A percentile compares a stretch with the other conserved stretches of the same genome.
These are phyloP conservation scores for Cladorrhinum sp. DNA, from an alignment of 2,329 filamentous ascomycete species.

Conservation along the genomic window DNA sequence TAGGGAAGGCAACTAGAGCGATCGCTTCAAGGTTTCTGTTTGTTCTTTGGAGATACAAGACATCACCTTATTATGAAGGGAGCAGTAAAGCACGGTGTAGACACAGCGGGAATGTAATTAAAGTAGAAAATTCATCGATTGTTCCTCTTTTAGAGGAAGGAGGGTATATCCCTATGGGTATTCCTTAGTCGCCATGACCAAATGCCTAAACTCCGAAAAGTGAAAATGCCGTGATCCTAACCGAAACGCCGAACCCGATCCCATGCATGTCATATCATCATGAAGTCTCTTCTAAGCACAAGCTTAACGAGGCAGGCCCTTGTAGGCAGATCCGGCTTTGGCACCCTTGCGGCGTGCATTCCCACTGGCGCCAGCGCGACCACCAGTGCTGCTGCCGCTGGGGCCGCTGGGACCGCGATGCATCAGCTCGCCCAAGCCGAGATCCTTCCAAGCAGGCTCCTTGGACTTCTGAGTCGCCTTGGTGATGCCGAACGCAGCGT, in stretches of 20 bases:
- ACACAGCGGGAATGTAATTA: background rate
- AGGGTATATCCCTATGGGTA: background rate
- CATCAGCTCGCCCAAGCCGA: conserved; percentile 71
- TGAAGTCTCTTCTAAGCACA: background rate
- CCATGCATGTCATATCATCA: background rate
- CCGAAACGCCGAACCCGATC: background rate
- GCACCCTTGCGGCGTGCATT: background rate
- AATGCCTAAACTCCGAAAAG: background rate
- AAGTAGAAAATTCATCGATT: background rate
- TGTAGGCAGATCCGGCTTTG: background rate
- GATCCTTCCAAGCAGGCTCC: conserved; percentile 75
- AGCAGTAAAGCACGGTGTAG: background rate
- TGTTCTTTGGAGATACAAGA: background rate
- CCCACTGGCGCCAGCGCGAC: conserved; percentile 2
- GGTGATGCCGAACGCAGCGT: conserved; percentile 83
- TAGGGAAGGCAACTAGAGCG: conserved; percentile 5
- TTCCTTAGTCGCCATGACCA: background rate
- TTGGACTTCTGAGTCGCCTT: conserved; percentile 69
- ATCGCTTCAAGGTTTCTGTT: background rate
- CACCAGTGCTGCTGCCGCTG: conserved; percentile 15
- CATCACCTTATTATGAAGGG: background rate
- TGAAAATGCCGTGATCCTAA: background rate
- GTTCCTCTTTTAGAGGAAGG: background rate
- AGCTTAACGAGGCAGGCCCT: background rate
- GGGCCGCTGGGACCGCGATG: conserved; percentile 50